Evolutionary conservation across 2,329 filamentous ascomycete species (phyloP), one percentile per base, ranked within the genome.

Genomic region (Calonectria montana): DNA sequence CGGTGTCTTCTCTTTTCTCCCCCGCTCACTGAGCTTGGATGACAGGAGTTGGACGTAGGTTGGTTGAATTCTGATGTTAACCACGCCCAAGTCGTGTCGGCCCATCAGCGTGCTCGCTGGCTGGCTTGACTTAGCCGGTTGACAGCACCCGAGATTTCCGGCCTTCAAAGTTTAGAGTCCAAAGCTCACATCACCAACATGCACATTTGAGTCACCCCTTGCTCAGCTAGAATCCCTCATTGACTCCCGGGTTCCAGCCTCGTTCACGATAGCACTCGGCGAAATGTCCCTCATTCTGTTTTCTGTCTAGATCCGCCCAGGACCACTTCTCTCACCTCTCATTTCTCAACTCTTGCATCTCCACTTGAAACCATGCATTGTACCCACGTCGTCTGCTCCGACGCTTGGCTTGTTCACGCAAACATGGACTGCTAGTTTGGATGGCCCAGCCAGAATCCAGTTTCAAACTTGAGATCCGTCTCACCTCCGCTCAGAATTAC

Each of bases 1-100:
- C 47, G 45, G 37, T 21, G 55, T 67, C 45, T 13, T 67, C 45
- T 67, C 64, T 67, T 67, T 21, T 27, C 64, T 67, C 64, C 45
- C 37, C 69, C 64, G 61, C 64, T 47, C 45, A 37, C 37, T 47
- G 66, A 37, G 25, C 8, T 41, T 39, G 48, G 21, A 6, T 8
- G 23, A 4, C 21, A 41, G 15, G 21, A 23, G 31, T 10, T 35
- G 21, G 16, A 57, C 29, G 23, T 57, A 45, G 27, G 64, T 39
- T 41, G 37, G 50, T 47, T 43, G n/a, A 12, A 25, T 27, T 41
- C 10, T 31, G 48, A 39, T 45, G 48, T 18, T 23, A 15, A 9
- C 47, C 39, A 23, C 39, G 62, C 43, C 43, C 29, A 57, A 59
- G 37, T 29, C 43, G 23, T 31, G 41, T 48, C 29, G 55, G 29